These are phyloP conservation scores for Curvularia sp. DNA, from an alignment of 2,329 filamentous ascomycete genomes.

Conservation along the genomic window DNA sequence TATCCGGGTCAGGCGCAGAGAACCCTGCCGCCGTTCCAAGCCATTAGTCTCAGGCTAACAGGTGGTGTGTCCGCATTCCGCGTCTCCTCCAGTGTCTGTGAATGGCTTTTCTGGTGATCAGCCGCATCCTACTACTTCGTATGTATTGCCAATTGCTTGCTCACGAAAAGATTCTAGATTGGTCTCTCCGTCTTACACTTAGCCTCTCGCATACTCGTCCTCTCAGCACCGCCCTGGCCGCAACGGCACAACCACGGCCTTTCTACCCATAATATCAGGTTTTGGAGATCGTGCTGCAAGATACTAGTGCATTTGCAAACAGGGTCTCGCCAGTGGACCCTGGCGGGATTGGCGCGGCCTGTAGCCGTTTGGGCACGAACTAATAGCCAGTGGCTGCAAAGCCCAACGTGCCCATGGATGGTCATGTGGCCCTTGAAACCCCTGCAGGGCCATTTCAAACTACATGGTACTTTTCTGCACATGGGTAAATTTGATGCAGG, in stretches of 20 bases:
- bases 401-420: slow-evolving; percentile 1
- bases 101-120: neutral
- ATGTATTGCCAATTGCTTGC: too few species aligned
- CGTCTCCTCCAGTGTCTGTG: neutral
- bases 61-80: neutral
- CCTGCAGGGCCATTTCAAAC: slow-evolving; percentile 5
- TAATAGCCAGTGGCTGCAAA: neutral
- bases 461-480: neutral
- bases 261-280: slow-evolving; percentile 8
- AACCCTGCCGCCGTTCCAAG: neutral
- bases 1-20: neutral
- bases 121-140: neutral
- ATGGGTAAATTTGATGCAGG: slow-evolving; percentile 3
- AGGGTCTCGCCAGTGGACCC: slow-evolving; percentile 7
- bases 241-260: slow-evolving; percentile 5
- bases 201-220: neutral
- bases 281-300: slow-evolving; percentile 10
- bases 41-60: neutral
- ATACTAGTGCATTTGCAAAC: slow-evolving; percentile 14
- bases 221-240: neutral
- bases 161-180: neutral
- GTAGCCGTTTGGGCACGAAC: neutral
- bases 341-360: slow-evolving; percentile 1
- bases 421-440: slow-evolving; percentile 3
- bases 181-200: neutral